Percentiles rank a stretch among this genome's conserved stretches.
phyloP scores from a whole-genome alignment of 176 grass and related monocot genomes.

The Eragrostis nindensis region DNA sequence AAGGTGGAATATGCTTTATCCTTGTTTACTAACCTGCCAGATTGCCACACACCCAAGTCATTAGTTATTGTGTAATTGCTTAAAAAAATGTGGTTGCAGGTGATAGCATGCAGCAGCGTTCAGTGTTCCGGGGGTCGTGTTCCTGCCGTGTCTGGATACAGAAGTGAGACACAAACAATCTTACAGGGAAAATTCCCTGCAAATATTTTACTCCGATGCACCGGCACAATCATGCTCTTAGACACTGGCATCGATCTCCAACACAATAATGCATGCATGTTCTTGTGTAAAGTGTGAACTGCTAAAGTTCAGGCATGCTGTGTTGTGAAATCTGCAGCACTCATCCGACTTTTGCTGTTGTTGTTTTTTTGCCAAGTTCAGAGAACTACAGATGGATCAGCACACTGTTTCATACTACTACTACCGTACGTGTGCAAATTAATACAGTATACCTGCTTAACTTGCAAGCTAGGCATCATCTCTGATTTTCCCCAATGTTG shows the following conservation, averaged over 20 bases:
- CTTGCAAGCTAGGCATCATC: conserved; percentile 29
- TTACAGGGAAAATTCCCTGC: neutral
- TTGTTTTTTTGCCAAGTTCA: neutral
- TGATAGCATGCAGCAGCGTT: neutral
- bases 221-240: conserved; percentile 25
- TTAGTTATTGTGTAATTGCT: conserved; percentile 26
- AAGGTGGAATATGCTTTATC: neutral
- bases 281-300: conserved; percentile 15
- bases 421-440: no score
- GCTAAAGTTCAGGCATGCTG: neutral
- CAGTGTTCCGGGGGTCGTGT: neutral
- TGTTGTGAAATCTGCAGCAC: conserved; percentile 16
- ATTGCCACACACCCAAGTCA: conserved; percentile 15
- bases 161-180: neutral
- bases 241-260: conserved; percentile 18
- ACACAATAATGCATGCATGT: conserved; percentile 39
- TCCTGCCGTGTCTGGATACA: conserved; percentile 15
- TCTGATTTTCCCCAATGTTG: neutral
- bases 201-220: neutral
- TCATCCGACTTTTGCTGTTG: neutral
- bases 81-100: neutral
- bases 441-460: conserved; percentile 2
- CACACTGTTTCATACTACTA: neutral
- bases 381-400: neutral
- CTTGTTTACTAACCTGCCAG: neutral